phyloP scores from a whole-genome alignment of 495 filamentous ascomycete species.

The Xylaria sp. region DNA sequence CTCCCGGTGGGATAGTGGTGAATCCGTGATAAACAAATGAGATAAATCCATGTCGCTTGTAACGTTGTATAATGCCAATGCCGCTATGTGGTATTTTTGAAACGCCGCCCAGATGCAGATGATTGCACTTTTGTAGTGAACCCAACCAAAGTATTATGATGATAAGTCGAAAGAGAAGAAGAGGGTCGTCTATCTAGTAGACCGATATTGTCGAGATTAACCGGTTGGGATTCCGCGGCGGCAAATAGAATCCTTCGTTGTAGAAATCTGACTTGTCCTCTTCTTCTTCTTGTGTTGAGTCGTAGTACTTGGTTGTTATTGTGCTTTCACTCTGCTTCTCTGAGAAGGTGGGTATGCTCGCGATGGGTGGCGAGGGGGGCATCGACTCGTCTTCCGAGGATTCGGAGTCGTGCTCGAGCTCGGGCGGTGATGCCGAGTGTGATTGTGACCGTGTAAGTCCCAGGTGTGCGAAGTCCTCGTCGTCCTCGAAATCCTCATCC shows the following conservation, averaged over 20 bases:
- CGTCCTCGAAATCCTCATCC: constrained; percentile 67
- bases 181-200: constrained; percentile 54
- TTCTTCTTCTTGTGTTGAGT: constrained; percentile 42
- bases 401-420: constrained; percentile 73
- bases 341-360: constrained; percentile 70
- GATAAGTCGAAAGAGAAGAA: constrained; percentile 30
- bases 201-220: constrained; percentile 58
- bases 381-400: constrained; percentile 73
- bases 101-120: constrained; percentile 55
- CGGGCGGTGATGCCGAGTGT: constrained; percentile 71
- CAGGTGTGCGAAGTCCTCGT: constrained; percentile 74
- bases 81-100: constrained; percentile 48
- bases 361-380: constrained; percentile 82
- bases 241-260: constrained; percentile 67
- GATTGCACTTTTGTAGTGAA: constrained; percentile 39
- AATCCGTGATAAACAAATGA: constrained; percentile 30
- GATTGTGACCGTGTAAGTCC: constrained; percentile 77
- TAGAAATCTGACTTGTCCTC: constrained; percentile 59
- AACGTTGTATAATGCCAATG: constrained; percentile 41
- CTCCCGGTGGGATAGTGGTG: constrained; percentile 26
- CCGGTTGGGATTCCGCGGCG: constrained; percentile 53
- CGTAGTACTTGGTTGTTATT: constrained; percentile 59
- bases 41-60: constrained; percentile 40
- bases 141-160: constrained; percentile 33
- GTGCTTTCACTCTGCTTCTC: constrained; percentile 68